Percentiles rank a stretch among this genome's conserved stretches.
These are phyloP conservation scores for Sicyos baderoa DNA, from an alignment of 306 rosid species.

Conservation along the genomic window DNA sequence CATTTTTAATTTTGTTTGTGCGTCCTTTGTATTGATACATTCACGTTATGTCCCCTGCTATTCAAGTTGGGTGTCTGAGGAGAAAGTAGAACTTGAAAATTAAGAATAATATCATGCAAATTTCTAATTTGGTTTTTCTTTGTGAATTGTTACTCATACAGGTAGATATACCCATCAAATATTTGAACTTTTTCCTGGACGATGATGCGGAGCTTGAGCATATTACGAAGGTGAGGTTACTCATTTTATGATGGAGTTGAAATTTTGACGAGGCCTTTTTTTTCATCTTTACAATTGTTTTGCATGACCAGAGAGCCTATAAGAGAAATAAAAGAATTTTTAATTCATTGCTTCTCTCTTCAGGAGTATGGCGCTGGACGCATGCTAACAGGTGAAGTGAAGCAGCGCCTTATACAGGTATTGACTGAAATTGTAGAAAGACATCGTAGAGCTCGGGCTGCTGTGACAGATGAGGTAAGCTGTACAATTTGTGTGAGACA, in stretches of 20 bases:
- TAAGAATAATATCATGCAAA: background rate
- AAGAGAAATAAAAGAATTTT: background rate
- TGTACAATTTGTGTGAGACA: background rate
- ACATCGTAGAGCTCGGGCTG: constrained; percentile 75
- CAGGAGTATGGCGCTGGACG: constrained; percentile 86
- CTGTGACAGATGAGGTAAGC: constrained; percentile 82
- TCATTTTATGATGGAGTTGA: background rate
- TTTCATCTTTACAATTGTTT: background rate
- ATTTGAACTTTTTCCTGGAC: constrained; percentile 73
- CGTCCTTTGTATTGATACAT: background rate
- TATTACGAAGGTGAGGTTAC: constrained; percentile 45
- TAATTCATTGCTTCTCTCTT: background rate
- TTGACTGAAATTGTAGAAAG: constrained; percentile 77
- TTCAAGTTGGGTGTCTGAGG: background rate
- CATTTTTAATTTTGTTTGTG: background rate
- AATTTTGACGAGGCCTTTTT: background rate
- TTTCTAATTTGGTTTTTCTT: constrained; percentile 9
- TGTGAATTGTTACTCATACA: constrained; percentile 28
- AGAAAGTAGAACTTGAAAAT: background rate
- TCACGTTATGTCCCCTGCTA: too few species aligned
- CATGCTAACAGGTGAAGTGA: constrained; percentile 92
- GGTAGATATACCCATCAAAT: constrained; percentile 92
- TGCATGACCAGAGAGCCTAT: background rate
- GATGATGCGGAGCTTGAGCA: constrained; percentile 70
- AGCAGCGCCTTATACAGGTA: constrained; percentile 56